phyloP scores from a whole-genome alignment of 192 early-diverging fungal genomes.

The Phycomyces blakesleeanus region DNA sequence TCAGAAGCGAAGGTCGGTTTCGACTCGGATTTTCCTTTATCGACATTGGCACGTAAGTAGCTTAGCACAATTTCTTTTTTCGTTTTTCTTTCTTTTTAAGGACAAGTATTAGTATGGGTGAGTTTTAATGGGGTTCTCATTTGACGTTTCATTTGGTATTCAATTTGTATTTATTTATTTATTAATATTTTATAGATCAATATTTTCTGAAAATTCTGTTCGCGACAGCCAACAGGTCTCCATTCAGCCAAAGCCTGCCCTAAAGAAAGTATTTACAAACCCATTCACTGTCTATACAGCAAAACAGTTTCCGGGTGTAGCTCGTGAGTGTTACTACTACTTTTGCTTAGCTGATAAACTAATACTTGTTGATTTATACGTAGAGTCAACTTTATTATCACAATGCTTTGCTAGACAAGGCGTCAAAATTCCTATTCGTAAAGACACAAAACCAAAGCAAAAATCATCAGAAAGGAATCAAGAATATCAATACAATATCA shows the following conservation, averaged over 20 bases:
- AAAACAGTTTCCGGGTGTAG: conserved; percentile 76
- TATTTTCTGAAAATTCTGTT: neutral
- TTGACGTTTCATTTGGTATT: too few species aligned
- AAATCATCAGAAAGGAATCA: too few species aligned
- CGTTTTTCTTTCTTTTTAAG: neutral
- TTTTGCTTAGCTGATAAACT: too few species aligned
- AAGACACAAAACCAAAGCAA: neutral
- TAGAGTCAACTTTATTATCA: conserved; percentile 11
- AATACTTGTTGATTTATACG: too few species aligned
- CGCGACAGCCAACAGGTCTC: conserved; percentile 6
- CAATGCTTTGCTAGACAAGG: conserved; percentile 22
- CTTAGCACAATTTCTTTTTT: conserved; percentile 24
- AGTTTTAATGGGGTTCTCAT: too few species aligned
- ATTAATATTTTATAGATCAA: conserved; percentile 5
- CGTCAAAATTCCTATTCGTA: conserved; percentile 21
- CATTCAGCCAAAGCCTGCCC: conserved; percentile 26
- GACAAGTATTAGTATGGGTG: too few species aligned
- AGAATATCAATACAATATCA: too few species aligned
- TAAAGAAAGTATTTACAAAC: conserved; percentile 54
- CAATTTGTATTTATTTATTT: neutral
- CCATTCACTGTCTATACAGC: conserved; percentile 71
- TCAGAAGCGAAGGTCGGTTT: conserved; percentile 72
- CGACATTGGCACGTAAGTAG: conserved; percentile 53
- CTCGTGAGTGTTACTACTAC: conserved; percentile 10
- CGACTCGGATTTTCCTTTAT: conserved; percentile 68